Evolutionary conservation across 371 early-diverging fungal species (phyloP).

Genomic region (Mucor piriformis): DNA sequence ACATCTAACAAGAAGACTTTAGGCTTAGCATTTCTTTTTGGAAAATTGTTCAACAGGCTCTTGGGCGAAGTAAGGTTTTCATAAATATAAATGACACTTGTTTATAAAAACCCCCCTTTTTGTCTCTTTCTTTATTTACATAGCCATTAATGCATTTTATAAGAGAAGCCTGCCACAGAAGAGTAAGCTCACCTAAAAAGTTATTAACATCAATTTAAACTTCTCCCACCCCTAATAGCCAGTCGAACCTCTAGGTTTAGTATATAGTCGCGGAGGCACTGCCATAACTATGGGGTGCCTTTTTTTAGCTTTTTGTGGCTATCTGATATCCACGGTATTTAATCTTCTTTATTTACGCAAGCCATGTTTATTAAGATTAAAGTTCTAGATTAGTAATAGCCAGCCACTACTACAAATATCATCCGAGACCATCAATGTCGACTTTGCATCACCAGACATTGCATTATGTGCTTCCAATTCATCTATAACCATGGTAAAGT

Average conservation of each 20-base stretch:
- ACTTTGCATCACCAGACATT: constrained; percentile 34
- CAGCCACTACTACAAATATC: constrained; percentile 35
- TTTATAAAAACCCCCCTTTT: no score
- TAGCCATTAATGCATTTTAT: constrained; percentile 51
- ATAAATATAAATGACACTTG: no score
- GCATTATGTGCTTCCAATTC: constrained; percentile 42
- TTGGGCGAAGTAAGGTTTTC: no score
- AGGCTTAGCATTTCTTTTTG: no score
- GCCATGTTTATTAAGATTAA: not conserved
- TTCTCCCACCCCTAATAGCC: constrained; percentile 23
- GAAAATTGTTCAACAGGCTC: no score
- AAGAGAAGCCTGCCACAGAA: constrained; percentile 40
- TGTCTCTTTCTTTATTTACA: no score
- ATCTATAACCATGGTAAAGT: constrained; percentile 25
- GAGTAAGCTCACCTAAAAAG: constrained; percentile 26
- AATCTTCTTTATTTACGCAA: no score
- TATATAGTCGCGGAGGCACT: constrained; percentile 29
- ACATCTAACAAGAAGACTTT: no score
- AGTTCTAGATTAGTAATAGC: constrained; percentile 36
- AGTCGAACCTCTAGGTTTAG: constrained; percentile 31
- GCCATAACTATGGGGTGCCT: constrained; percentile 28
- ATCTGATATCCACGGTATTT: constrained; percentile 25
- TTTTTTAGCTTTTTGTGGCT: constrained; percentile 38
- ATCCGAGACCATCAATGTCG: constrained; percentile 21
- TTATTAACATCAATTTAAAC: not conserved